Percentiles rank a stretch among this genome's conserved stretches.
Evolutionary conservation across 495 filamentous ascomycete species (phyloP).

Genomic region (Daldinia concentrica): DNA sequence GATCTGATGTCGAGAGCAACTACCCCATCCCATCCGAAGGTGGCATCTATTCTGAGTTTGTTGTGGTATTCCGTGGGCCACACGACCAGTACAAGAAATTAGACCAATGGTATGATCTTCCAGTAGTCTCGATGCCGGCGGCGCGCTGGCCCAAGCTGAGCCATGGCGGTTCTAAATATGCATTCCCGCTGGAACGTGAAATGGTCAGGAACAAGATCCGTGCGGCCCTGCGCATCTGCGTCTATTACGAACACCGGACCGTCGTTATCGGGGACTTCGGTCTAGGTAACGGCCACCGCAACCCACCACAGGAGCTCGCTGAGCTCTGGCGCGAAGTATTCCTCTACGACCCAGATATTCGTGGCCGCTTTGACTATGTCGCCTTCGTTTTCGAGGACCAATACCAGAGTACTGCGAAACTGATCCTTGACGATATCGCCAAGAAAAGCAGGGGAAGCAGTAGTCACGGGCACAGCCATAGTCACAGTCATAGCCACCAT

Average conservation of each 20-base stretch:
- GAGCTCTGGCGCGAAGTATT: conserved; percentile 74
- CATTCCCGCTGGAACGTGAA: conserved; percentile 72
- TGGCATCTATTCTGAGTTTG: conserved; percentile 71
- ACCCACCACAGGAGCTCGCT: conserved; percentile 73
- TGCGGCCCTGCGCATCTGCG: conserved; percentile 72
- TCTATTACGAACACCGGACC: conserved; percentile 63
- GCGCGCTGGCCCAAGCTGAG: conserved; percentile 76
- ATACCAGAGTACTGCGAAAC: conserved; percentile 53
- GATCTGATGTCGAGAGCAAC: conserved; percentile 54
- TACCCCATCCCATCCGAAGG: conserved; percentile 74
- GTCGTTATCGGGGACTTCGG: conserved; percentile 78
- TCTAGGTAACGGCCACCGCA: conserved; percentile 72
- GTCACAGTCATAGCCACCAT: conserved; percentile 11
- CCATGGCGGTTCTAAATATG: conserved; percentile 69
- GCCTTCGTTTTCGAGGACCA: conserved; percentile 74
- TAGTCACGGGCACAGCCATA: conserved; percentile 20
- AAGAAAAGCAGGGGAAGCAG: conserved; percentile 52
- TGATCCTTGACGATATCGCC: conserved; percentile 59
- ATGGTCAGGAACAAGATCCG: conserved; percentile 77
- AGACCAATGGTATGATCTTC: conserved; percentile 61
- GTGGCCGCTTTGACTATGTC: conserved; percentile 71
- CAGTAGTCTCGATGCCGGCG: conserved; percentile 76
- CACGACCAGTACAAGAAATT: conserved; percentile 59
- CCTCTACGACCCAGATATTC: conserved; percentile 70
- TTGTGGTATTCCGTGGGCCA: conserved; percentile 62